Evolutionary conservation across 2,329 filamentous ascomycete genomes (phyloP).

Genomic region (Epichloe festucae): DNA sequence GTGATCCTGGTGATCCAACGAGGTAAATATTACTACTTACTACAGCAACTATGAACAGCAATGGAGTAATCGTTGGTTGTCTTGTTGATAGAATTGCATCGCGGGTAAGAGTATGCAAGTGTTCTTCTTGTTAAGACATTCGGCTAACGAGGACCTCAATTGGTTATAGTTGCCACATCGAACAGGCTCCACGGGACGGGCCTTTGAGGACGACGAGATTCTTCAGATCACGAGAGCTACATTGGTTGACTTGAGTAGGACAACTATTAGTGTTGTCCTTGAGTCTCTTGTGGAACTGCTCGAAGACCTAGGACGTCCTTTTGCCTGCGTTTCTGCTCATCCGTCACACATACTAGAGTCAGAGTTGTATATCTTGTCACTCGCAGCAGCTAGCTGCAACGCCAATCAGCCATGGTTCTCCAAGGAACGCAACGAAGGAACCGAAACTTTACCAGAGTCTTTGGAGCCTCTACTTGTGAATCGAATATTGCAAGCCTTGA

Average conservation of each 20-base stretch:
- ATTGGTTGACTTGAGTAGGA: slow-evolving; percentile 45
- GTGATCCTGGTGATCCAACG: background rate
- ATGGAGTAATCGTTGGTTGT: slow-evolving; percentile 46
- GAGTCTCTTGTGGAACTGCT: slow-evolving; percentile 44
- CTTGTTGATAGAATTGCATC: slow-evolving; percentile 50
- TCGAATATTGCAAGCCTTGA: slow-evolving; percentile 43
- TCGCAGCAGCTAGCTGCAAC: slow-evolving; percentile 52
- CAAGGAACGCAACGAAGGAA: slow-evolving; percentile 10
- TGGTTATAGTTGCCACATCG: slow-evolving; percentile 7
- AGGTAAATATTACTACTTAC: slow-evolving; percentile 8
- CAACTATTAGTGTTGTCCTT: slow-evolving; percentile 39
- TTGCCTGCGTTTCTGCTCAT: slow-evolving; percentile 36
- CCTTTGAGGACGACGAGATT: slow-evolving; percentile 41
- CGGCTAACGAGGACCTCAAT: background rate
- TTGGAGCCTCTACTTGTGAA: slow-evolving; percentile 38
- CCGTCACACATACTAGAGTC: slow-evolving; percentile 49
- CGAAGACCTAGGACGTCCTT: slow-evolving; percentile 44
- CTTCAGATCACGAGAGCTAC: slow-evolving; percentile 47
- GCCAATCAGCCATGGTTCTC: slow-evolving; percentile 37
- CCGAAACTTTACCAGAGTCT: slow-evolving; percentile 19
- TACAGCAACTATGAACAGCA: slow-evolving; percentile 37
- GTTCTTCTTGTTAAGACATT: background rate
- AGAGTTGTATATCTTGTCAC: slow-evolving; percentile 49
- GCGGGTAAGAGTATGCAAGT: slow-evolving; percentile 33
- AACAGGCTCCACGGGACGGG: slow-evolving; percentile 3